Percentiles rank a stretch among this genome's conserved stretches.
These are phyloP conservation scores for Aureobasidium sp. DNA, from an alignment of 2,329 filamentous ascomycete species.

Conservation along the genomic window DNA sequence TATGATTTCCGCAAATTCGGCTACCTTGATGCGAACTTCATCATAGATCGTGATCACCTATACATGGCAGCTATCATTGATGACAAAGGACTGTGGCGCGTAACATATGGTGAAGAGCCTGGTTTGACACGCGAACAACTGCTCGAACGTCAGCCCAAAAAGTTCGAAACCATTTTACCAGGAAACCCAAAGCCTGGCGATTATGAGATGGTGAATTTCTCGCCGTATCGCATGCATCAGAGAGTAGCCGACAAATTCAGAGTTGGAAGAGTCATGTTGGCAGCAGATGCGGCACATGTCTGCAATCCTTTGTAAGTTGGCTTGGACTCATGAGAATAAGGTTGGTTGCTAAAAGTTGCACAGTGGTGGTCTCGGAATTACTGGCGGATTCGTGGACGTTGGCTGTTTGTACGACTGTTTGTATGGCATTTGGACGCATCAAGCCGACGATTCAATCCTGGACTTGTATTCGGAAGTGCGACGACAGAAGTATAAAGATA, in stretches of 20 bases:
- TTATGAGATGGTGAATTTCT: conserved; percentile 30
- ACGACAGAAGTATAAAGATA: conserved; percentile 27
- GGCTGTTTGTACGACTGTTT: conserved; percentile 22
- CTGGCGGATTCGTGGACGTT: conserved; percentile 22
- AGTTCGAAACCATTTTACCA: conserved; percentile 21
- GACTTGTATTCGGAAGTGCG: conserved; percentile 29
- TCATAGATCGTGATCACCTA: conserved; percentile 31
- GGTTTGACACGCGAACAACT: conserved; percentile 22
- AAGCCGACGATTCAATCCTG: conserved; percentile 25
- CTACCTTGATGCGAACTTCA: conserved; percentile 35
- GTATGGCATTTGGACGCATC: conserved; percentile 20
- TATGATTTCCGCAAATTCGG: conserved; percentile 31
- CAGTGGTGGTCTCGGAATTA: conserved; percentile 22
- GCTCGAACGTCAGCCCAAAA: conserved; percentile 20
- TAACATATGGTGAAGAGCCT: conserved; percentile 33
- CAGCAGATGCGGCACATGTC: conserved; percentile 35
- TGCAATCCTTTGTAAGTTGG: conserved; percentile 22
- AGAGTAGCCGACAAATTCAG: conserved; percentile 28
- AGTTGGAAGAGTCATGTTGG: conserved; percentile 27
- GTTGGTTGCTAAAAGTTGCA: neutral
- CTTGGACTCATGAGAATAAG: neutral
- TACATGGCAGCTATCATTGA: conserved; percentile 22
- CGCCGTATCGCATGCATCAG: conserved; percentile 36
- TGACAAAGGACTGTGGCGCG: conserved; percentile 31
- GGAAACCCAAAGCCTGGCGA: conserved; percentile 20